A percentile compares a stretch with the other conserved stretches of the same genome.
phyloP scores from a whole-genome alignment of 1,139 yeast genomes.

The Hyphopichia wangnamkhiaoensis region DNA sequence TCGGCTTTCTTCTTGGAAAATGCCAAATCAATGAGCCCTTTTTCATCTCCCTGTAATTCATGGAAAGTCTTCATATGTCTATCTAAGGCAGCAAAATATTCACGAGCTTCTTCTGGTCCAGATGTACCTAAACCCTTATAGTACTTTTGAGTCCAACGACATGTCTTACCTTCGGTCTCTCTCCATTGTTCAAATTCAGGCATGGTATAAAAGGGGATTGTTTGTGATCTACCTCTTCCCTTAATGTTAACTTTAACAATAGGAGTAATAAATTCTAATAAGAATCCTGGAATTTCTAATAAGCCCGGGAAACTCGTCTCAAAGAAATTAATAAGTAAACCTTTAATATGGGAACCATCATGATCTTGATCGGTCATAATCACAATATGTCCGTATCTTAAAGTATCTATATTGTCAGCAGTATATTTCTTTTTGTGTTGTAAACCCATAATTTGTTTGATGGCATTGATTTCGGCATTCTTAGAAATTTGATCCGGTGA shows the following conservation, averaged over 20 bases:
- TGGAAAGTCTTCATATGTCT: conserved; percentile 86
- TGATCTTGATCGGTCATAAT: conserved; percentile 99
- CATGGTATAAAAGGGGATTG: conserved; percentile 85
- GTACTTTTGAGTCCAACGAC: conserved; percentile 91
- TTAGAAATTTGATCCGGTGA: conserved; percentile 90
- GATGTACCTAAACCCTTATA: conserved; percentile 99
- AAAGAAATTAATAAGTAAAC: conserved; percentile 87
- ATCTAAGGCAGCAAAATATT: conserved; percentile 84
- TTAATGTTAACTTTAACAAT: conserved; percentile 86
- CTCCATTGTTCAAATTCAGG: conserved; percentile 97
- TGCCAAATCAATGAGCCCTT: conserved; percentile 83
- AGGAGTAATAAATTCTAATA: conserved; percentile 94
- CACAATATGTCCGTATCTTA: conserved; percentile 96
- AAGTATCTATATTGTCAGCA: conserved; percentile 60
- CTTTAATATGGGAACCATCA: conserved; percentile 98
- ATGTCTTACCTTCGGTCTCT: conserved; percentile 71
- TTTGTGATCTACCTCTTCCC: conserved; percentile 55
- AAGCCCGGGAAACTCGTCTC: conserved; percentile 96
- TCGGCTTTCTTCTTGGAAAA: conserved; percentile 96
- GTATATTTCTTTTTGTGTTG: conserved; percentile 86
- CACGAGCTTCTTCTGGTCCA: conserved; percentile 75
- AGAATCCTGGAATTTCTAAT: conserved; percentile 85
- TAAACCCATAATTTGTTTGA: conserved; percentile 92
- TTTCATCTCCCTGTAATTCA: conserved; percentile 78
- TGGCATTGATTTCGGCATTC: conserved; percentile 91